Evolutionary conservation across 2,329 filamentous ascomycete genomes (phyloP).

Genomic region (Cyphellophora attinorum): DNA sequence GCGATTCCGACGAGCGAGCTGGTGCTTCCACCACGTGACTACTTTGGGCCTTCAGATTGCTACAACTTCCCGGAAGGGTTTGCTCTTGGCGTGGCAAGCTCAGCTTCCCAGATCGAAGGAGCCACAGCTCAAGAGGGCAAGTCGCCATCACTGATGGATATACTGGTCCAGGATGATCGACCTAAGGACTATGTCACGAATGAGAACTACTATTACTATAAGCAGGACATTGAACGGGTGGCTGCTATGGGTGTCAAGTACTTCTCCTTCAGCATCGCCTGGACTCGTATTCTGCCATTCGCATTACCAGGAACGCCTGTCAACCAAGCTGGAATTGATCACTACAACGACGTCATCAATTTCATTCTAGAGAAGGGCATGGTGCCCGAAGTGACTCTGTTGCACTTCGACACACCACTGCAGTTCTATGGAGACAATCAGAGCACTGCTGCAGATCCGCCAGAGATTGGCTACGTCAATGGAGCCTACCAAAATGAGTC

Average conservation of each 20-base stretch:
- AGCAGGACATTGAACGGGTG: slow-evolving; percentile 34
- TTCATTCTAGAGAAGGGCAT: slow-evolving; percentile 33
- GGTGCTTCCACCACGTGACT: slow-evolving; percentile 44
- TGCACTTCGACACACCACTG: slow-evolving; percentile 14
- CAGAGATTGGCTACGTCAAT: slow-evolving; percentile 14
- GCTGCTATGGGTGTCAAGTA: slow-evolving; percentile 29
- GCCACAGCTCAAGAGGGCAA: slow-evolving; percentile 30
- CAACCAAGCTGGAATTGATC: slow-evolving; percentile 35
- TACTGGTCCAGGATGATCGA: slow-evolving; percentile 24
- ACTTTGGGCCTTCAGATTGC: slow-evolving; percentile 31
- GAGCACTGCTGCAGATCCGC: slow-evolving; percentile 6
- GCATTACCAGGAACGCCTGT: slow-evolving; percentile 32
- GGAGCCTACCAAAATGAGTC: slow-evolving; percentile 24
- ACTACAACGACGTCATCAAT: slow-evolving; percentile 41
- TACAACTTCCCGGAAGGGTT: slow-evolving; percentile 28
- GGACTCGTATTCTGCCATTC: slow-evolving; percentile 41
- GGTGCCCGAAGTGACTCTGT: slow-evolving; percentile 34
- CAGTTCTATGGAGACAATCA: slow-evolving; percentile 13
- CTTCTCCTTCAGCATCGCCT: slow-evolving; percentile 38
- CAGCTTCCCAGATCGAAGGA: slow-evolving; percentile 36
- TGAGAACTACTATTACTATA: slow-evolving; percentile 42
- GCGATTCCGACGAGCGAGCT: slow-evolving; percentile 46
- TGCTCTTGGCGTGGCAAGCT: slow-evolving; percentile 33
- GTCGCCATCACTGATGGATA: slow-evolving; percentile 29
- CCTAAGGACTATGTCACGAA: slow-evolving; percentile 39